phyloP scores from a whole-genome alignment of 169 alveolate genomes.

The Plasmodium blacklocki region DNA sequence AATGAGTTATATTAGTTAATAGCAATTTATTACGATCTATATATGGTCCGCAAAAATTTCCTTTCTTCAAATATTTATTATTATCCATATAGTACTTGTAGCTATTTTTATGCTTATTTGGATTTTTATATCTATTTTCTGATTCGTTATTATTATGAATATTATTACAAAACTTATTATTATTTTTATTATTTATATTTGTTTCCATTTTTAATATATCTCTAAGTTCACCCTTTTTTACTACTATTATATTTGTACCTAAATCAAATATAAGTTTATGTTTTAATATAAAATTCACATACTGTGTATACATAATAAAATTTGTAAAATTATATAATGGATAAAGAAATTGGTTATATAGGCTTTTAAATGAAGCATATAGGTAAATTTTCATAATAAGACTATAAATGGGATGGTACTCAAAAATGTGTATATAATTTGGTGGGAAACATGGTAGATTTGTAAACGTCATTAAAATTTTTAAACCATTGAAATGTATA shows the following conservation, averaged over 20 bases:
- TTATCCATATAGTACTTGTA: not conserved
- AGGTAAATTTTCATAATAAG: slow-evolving; percentile 41
- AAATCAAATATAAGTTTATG: slow-evolving; percentile 22
- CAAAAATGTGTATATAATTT: slow-evolving; percentile 57
- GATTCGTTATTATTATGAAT: too few relatives aligned
- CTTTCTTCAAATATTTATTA: slow-evolving; percentile 15
- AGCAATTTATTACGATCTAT: slow-evolving; percentile 48
- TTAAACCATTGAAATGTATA: slow-evolving; percentile 47
- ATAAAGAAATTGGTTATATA: slow-evolving; percentile 48
- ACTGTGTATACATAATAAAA: slow-evolving; percentile 26
- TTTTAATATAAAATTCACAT: not conserved
- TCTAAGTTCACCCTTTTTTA: slow-evolving; percentile 16
- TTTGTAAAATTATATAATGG: slow-evolving; percentile 63
- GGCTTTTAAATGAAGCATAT: slow-evolving; percentile 33
- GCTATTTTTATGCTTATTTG: not conserved
- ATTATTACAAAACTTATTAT: not conserved
- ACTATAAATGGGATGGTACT: slow-evolving; percentile 55
- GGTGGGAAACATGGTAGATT: slow-evolving; percentile 56
- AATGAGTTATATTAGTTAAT: slow-evolving; percentile 36
- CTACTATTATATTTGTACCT: slow-evolving; percentile 27
- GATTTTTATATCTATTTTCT: not conserved
- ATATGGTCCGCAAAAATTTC: slow-evolving; percentile 33
- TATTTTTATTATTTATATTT: not conserved
- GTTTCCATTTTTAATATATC: not conserved
- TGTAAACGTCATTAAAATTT: slow-evolving; percentile 46